Base-by-base conservation (phyloP, 305 asterid species). In the Fraxinus baroniana region DNA sequence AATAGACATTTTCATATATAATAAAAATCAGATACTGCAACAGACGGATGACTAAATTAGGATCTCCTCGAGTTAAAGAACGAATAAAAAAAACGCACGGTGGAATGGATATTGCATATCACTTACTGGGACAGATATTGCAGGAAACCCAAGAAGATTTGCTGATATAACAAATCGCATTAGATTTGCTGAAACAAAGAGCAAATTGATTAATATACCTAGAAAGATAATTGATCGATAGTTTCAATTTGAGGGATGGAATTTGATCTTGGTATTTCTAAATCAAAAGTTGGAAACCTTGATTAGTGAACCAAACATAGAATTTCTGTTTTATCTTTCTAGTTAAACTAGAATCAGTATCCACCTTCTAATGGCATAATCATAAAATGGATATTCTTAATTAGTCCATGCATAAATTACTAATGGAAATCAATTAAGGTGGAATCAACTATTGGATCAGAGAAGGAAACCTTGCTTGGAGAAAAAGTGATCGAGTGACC, bases 101-200 rank as follows among this genome's bases (percentile, higher is more conserved):
- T 62, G 32, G 15, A 7, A 22, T 62, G 6, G 71, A 62, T 20
- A 62, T 55, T 49, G 80, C 30, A 33, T 57, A 37, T 70, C 72
- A 84, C 90, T 89, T 86, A 89, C 92, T 79, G 90, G 92, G 28
- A 87, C 86, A 80, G 92, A 82, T 36, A 87, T 87, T 74, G 90
- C 90, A 20, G 90, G 92, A 81, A 89, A 75, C 73, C 92, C 92
- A 30, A 89, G 89, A 78, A 89, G 89, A 83, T 89, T 89, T 62
- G 87, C 89, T 9, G 89, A 24, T 41, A 83, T 76, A 78, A 86
- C 52, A 70, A 87, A 89, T 39, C 88, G 86, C 90, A 89, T 87
- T 55, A 89, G 92, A 83, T 87, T 80, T 84, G 88, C 92, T 87
- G 88, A 78, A 76, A 82, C 5, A 18, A 39, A 78, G 39, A 76